Conservation (phyloP, 805 yeast genomes). For the Candida easanensis region DNA sequence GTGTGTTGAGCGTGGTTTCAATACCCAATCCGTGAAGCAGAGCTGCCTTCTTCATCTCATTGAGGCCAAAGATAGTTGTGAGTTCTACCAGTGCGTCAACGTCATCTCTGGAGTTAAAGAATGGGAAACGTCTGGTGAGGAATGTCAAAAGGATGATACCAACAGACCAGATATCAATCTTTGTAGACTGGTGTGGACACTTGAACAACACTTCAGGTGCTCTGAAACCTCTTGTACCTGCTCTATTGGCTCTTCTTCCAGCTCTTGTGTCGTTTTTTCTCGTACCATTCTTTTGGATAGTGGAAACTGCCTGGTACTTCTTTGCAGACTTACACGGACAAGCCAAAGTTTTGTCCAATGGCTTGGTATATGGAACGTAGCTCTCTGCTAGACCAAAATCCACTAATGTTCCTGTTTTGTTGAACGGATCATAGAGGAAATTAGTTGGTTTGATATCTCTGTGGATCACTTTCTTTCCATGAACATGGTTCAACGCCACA, state of each 20-base stretch:
- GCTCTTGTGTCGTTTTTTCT: conserved; percentile 86
- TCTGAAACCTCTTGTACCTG: conserved; percentile 87
- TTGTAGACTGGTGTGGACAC: conserved; percentile 54
- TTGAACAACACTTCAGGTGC: conserved; percentile 72
- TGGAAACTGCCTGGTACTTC: conserved; percentile 21
- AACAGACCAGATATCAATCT: conserved; percentile 81
- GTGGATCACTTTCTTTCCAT: conserved; percentile 67
- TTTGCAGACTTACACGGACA: conserved; percentile 53
- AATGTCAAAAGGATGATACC: conserved; percentile 78
- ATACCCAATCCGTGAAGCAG: conserved; percentile 84
- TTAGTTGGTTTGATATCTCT: conserved; percentile 82
- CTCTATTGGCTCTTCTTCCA: conserved; percentile 91
- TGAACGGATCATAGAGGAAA: conserved; percentile 51
- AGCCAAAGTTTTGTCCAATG: conserved; percentile 8
- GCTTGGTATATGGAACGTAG: conserved; percentile 14
- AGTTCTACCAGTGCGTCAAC: conserved; percentile 87
- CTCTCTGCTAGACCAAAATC: conserved; percentile 79
- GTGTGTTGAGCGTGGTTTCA: conserved; percentile 58
- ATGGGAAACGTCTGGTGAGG: conserved; percentile 79
- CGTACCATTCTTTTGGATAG: conserved; percentile 52
- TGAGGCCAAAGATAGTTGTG: conserved; percentile 74
- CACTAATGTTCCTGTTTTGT: conserved; percentile 59
- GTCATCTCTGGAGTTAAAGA: conserved; percentile 92
- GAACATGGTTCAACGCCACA: conserved; percentile 66
- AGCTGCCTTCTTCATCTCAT: conserved; percentile 72